phyloP scores from a whole-genome alignment of 2,329 filamentous ascomycete genomes.

The Westerdykella aurantiaca region DNA sequence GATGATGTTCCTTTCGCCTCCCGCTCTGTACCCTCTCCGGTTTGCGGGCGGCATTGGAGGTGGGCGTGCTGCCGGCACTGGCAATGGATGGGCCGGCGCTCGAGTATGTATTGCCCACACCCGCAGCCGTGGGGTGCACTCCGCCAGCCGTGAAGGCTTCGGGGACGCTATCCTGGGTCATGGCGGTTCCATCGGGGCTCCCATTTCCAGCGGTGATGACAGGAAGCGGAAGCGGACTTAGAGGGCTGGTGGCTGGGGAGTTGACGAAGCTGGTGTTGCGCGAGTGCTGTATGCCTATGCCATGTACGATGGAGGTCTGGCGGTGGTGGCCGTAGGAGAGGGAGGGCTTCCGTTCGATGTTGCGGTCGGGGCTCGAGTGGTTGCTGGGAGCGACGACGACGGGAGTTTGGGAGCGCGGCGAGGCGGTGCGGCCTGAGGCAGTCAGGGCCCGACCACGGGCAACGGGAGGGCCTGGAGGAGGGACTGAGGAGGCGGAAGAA shows the following conservation, averaged over 20 bases:
- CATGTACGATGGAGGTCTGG: conserved; percentile 95
- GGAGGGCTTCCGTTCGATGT: conserved; percentile 47
- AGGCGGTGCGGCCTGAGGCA: conserved; percentile 38
- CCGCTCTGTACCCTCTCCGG: conserved; percentile 46
- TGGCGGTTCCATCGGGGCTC: conserved; percentile 34
- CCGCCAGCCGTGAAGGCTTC: conserved; percentile 33
- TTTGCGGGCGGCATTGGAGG: conserved; percentile 22
- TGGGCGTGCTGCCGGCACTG: conserved; percentile 11
- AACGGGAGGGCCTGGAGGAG: conserved; percentile 39
- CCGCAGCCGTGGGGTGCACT: conserved; percentile 9
- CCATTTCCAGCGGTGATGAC: conserved; percentile 57
- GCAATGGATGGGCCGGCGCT: conserved; percentile 5
- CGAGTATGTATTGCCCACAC: conserved; percentile 10
- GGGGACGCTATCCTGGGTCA: conserved; percentile 37
- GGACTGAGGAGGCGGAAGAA: conserved; percentile 21
- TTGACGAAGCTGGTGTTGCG: conserved; percentile 83
- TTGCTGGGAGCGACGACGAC: conserved; percentile 27
- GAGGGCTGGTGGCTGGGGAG: conserved; percentile 67
- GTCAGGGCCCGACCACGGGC: conserved; percentile 45
- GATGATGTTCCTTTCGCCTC: conserved; percentile 70
- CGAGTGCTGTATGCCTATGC: conserved; percentile 77
- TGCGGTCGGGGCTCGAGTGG: conserved; percentile 36
- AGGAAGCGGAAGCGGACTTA: conserved; percentile 62
- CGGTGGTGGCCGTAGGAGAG: conserved; percentile 78
- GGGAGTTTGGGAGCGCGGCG: conserved; percentile 42